Evolutionary conservation across 495 filamentous ascomycete species (phyloP).

Genomic region (Tetracladium setigerum): DNA sequence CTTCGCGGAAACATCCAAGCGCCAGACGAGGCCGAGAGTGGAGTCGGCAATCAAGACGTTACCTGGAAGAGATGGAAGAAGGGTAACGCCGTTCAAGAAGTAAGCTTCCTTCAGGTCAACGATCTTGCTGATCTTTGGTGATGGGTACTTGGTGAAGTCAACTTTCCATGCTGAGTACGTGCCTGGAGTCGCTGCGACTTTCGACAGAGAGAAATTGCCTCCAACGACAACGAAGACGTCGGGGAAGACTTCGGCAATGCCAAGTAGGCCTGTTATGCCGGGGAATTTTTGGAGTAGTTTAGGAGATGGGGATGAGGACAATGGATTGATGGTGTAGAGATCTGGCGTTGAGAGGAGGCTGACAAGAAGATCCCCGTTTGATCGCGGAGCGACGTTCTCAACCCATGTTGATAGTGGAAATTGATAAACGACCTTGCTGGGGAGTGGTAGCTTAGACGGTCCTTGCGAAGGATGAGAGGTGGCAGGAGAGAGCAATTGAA

Average conservation of each 20-base stretch:
- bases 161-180: slow-evolving; percentile 34
- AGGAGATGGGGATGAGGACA: neutral
- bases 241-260: slow-evolving; percentile 33
- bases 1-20: slow-evolving; percentile 26
- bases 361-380: slow-evolving; percentile 28
- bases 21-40: slow-evolving; percentile 27
- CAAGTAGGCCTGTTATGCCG: slow-evolving; percentile 28
- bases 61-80: slow-evolving; percentile 10
- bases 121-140: slow-evolving; percentile 18
- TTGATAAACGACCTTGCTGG: slow-evolving; percentile 13
- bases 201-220: slow-evolving; percentile 29
- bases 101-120: slow-evolving; percentile 29
- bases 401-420: slow-evolving; percentile 32
- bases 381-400: slow-evolving; percentile 31
- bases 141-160: slow-evolving; percentile 17
- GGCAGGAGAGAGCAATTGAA: no score
- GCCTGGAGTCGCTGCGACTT: slow-evolving; percentile 22
- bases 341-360: slow-evolving; percentile 30
- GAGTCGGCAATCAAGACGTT: slow-evolving; percentile 35
- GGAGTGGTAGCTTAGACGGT: neutral
- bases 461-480: no score
- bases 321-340: slow-evolving; percentile 33
- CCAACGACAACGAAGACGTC: slow-evolving; percentile 36
- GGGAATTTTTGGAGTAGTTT: slow-evolving; percentile 28
- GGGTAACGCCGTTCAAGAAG: slow-evolving; percentile 33